Base-by-base conservation (phyloP, 2,329 filamentous ascomycete genomes). In the Chaetomium olivaceum region DNA sequence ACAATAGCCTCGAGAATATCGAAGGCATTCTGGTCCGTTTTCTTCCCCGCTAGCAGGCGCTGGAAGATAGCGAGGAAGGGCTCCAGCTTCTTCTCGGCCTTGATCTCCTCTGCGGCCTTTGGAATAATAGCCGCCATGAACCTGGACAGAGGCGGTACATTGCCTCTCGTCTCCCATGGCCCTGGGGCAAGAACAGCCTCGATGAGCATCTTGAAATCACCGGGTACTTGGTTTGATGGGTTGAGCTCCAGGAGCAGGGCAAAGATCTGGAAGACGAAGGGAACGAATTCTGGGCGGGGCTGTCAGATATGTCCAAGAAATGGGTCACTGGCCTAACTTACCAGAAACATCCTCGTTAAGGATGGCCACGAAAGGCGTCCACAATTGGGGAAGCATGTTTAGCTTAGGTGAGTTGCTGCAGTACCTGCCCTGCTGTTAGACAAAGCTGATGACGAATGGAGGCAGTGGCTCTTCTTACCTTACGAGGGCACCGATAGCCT, bases 21-120 rank as follows among this genome's bases (percentile, higher is more conserved):
- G 74, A 98, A 97, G 0, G 89, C 92, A 73, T 93, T 89, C 23
- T 87, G 83, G 76, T 99, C 95, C 58, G 93, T 93, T 67, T 90
- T 89, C 79, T 95, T 97, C 70, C 86, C 88, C 3, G 85, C 84
- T 51, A 97, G 83, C 12, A 99, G 85, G 73, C 92, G 93, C 77
- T 98, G 94, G 83, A 98, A 99, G 69, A 99, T 95, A 64, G 93
- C 92, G n/a, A 99, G 84, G 58, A 98, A 88, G 3, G 91, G 88
- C 75, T 96, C 92, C 50, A 97, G 78, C 77, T 97, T 92, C 72
- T 93, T 91, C 73, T 91, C 89, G 27, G 87, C 84, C 21, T 91
- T 80, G 71, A 99, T 93, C 52, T 87, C 84, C 64, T 88, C 81
- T 3, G 89, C 85, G 29, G 90, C 91, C 71, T 91, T 89, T 19